These are phyloP conservation scores for Cyclostephanos tholiformis DNA, from an alignment of 108 stramenopile genomes.

Conservation along the genomic window DNA sequence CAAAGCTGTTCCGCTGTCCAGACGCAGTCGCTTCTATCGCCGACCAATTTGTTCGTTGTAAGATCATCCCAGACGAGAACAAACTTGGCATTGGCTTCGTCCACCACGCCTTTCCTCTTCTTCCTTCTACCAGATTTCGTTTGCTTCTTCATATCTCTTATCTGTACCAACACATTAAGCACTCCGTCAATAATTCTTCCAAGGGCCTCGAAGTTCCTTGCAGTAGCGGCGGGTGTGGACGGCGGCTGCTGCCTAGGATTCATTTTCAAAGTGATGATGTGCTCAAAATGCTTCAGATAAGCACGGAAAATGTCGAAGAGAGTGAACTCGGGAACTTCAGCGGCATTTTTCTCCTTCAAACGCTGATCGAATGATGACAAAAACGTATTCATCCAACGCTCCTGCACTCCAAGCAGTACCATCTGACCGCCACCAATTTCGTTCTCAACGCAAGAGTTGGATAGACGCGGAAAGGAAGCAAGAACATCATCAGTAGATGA, in stretches of 20 bases:
- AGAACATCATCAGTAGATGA: constrained; percentile 26
- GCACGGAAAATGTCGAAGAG: constrained; percentile 43
- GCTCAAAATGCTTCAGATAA: constrained; percentile 43
- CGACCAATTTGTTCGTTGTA: constrained; percentile 22
- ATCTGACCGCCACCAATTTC: constrained; percentile 25
- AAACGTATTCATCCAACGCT: constrained; percentile 44
- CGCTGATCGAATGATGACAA: constrained; percentile 26
- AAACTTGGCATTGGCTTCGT: background rate
- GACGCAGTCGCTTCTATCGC: constrained; percentile 36
- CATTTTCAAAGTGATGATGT: constrained; percentile 15
- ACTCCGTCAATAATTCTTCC: constrained; percentile 26
- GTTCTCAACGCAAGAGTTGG: constrained; percentile 42
- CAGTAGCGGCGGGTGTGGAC: background rate
- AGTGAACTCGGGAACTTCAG: background rate
- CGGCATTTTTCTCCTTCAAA: constrained; percentile 12
- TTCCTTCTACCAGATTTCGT: constrained; percentile 26
- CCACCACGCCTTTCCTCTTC: constrained; percentile 24
- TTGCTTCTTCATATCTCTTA: constrained; percentile 27
- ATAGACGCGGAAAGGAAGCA: constrained; percentile 38
- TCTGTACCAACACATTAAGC: constrained; percentile 20
- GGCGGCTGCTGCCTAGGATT: background rate
- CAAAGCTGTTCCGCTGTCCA: constrained; percentile 45
- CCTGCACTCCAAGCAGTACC: constrained; percentile 41
- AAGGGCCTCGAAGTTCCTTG: constrained; percentile 24
- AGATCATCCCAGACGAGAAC: constrained; percentile 42